Evolutionary conservation across 768 basidiomycete species (phyloP).

Genomic region (Russula compacta): DNA sequence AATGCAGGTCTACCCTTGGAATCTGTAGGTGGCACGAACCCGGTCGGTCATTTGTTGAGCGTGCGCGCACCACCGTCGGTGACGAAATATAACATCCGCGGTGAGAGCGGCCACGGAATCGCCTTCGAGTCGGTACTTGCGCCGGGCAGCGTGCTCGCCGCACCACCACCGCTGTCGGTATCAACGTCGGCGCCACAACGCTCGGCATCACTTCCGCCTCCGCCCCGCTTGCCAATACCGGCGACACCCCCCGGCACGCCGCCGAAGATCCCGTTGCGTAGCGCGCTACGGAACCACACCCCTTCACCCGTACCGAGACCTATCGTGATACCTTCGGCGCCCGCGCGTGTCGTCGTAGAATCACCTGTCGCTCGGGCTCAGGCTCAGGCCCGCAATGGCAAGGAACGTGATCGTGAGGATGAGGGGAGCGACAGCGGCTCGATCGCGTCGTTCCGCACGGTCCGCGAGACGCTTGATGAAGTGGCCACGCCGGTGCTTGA

Average conservation of each 20-base stretch:
- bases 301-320: slow-evolving; percentile 14
- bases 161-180: not conserved
- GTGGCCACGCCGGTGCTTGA: slow-evolving; percentile 16
- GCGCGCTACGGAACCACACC: slow-evolving; percentile 44
- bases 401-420: not conserved
- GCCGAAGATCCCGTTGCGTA: slow-evolving; percentile 44
- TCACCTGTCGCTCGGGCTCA: not conserved
- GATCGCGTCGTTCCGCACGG: slow-evolving; percentile 60
- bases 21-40: not conserved
- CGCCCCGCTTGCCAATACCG: not conserved
- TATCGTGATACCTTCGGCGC: slow-evolving; percentile 9
- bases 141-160: not conserved
- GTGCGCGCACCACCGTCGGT: slow-evolving; percentile 15
- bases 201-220: not conserved
- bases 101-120: slow-evolving; percentile 12
- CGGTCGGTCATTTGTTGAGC: not conserved
- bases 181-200: not conserved
- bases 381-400: not conserved
- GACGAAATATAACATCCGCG: slow-evolving; percentile 15
- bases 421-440: slow-evolving; percentile 37
- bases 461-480: slow-evolving; percentile 42
- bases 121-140: slow-evolving; percentile 11
- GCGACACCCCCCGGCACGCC: not conserved
- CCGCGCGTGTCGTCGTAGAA: slow-evolving; percentile 7
- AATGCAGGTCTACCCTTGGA: not conserved